phyloP scores from a whole-genome alignment of 2,329 filamentous ascomycete genomes.

The Hypocrella siamensis region DNA sequence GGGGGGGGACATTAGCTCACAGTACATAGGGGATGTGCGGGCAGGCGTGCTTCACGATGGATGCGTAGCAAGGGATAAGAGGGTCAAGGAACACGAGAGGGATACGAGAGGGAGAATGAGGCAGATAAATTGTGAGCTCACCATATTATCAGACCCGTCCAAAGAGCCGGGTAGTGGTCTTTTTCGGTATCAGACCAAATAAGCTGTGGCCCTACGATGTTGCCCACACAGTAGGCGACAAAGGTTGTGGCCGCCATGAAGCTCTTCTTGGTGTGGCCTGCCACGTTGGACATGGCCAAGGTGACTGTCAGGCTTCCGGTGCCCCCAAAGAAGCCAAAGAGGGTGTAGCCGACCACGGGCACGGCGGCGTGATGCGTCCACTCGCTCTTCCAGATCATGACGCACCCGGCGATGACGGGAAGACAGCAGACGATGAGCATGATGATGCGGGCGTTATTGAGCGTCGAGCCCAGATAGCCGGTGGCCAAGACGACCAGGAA shows the following conservation, averaged over 20 bases:
- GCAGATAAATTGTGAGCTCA: conserved; percentile 8
- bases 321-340: conserved; percentile 58
- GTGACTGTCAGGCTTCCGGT: conserved; percentile 45
- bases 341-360: conserved; percentile 54
- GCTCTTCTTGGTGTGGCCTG: conserved; percentile 64
- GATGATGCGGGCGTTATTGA: conserved; percentile 47
- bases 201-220: conserved; percentile 61
- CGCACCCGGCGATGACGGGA: conserved; percentile 59
- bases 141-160: conserved; percentile 51
- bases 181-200: conserved; percentile 49
- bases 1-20: too few species aligned
- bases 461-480: conserved; percentile 44
- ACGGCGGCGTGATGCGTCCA: conserved; percentile 50
- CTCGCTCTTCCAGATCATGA: conserved; percentile 54
- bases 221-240: conserved; percentile 59
- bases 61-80: too few species aligned
- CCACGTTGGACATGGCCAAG: conserved; percentile 48
- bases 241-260: conserved; percentile 62
- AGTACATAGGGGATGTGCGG: too few species aligned
- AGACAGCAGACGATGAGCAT: conserved; percentile 52
- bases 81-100: neutral
- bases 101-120: neutral
- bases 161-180: conserved; percentile 55
- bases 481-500: conserved; percentile 49
- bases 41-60: too few species aligned